Percentiles rank a stretch among this genome's conserved stretches.
Evolutionary conservation across 2,329 filamentous ascomycete genomes (phyloP).

Genomic region (Sporothrix protearum): DNA sequence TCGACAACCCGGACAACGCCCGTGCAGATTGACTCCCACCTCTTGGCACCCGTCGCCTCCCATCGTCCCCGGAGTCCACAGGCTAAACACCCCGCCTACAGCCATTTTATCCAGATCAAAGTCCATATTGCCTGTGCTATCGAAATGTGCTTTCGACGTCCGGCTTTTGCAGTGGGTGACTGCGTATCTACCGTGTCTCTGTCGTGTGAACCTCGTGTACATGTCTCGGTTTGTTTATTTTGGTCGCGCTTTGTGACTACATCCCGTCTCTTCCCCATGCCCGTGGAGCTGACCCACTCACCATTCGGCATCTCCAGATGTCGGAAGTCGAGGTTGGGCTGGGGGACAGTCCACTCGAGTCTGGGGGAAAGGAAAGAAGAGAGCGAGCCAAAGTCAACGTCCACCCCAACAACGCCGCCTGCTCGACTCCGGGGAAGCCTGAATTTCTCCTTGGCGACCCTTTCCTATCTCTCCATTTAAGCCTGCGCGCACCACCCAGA

Average conservation of each 20-base stretch:
- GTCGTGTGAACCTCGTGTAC: no score
- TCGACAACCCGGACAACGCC: background rate
- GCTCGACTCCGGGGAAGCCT: background rate
- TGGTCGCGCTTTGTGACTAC: background rate
- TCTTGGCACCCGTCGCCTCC: background rate
- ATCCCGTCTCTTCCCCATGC: background rate
- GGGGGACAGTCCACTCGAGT: background rate
- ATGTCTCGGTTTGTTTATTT: slow-evolving; percentile 1
- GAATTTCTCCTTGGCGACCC: background rate
- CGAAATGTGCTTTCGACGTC: background rate
- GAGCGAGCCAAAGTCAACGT: background rate
- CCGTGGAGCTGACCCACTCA: background rate
- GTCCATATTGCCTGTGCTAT: background rate
- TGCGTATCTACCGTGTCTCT: background rate
- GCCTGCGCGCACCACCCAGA: background rate
- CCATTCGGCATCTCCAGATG: slow-evolving; percentile 18
- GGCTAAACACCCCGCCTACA: background rate
- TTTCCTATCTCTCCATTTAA: background rate
- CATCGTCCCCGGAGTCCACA: background rate
- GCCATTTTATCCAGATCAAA: background rate
- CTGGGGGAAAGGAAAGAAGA: background rate
- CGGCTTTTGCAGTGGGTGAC: background rate
- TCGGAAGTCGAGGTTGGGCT: slow-evolving; percentile 5
- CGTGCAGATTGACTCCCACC: background rate
- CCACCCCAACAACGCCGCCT: background rate